Percentiles rank a stretch among this genome's conserved stretches.
These are phyloP conservation scores for Primulina tabacum DNA, from an alignment of 257 asterid genomes.

Conservation along the genomic window DNA sequence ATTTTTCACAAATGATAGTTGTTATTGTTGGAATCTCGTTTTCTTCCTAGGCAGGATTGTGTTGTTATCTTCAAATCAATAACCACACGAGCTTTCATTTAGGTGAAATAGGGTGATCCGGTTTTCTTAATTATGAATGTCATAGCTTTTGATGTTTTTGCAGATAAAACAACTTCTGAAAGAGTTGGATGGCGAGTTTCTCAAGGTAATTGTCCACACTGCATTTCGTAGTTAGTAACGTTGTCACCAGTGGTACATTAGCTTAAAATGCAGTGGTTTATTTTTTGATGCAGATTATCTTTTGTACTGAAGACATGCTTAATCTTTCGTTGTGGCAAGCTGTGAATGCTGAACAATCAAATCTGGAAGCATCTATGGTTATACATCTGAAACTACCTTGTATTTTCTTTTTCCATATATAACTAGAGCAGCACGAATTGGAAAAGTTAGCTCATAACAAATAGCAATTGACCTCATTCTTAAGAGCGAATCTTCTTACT, in stretches of 20 bases:
- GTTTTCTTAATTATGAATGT: background rate
- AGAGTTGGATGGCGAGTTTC: conserved; percentile 88
- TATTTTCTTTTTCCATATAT: conserved; percentile 8
- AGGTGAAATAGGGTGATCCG: background rate
- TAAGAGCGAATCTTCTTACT: background rate
- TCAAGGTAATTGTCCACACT: conserved; percentile 48
- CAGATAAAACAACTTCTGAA: conserved; percentile 77
- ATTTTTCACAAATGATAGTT: background rate
- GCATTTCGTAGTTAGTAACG: background rate
- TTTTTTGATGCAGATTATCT: conserved; percentile 53
- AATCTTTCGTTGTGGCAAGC: conserved; percentile 83
- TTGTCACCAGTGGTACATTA: background rate
- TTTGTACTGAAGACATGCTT: conserved; percentile 88
- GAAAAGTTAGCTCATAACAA: background rate
- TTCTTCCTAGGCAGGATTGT: background rate
- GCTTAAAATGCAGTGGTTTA: background rate
- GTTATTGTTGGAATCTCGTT: background rate
- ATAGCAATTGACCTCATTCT: background rate
- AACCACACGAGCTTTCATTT: background rate
- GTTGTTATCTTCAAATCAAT: background rate
- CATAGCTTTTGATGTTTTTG: conserved; percentile 17
- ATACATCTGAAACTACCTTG: conserved; percentile 14
- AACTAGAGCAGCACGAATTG: background rate
- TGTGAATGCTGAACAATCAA: conserved; percentile 66
- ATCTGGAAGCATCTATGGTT: conserved; percentile 62